Base-by-base conservation (phyloP, 2,329 filamentous ascomycete genomes). In the Xylaria sp. region DNA sequence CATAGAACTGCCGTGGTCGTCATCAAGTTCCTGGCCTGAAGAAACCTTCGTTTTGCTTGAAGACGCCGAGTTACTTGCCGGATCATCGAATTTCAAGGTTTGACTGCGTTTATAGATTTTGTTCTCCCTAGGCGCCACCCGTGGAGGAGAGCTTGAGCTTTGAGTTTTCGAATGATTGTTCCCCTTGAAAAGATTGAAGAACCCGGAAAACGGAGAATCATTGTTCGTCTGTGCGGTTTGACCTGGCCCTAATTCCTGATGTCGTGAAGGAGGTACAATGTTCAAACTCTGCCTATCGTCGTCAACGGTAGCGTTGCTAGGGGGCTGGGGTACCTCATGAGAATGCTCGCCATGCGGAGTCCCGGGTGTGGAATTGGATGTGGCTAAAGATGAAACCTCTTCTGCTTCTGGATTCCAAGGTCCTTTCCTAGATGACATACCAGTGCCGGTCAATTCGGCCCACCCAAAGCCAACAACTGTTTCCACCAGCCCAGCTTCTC, bases 401-500 rank as follows among this genome's bases (percentile, higher is more conserved):
- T 79, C 78, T 55, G 80, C 79, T 1, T 77, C 76, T 1, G 82
- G 79, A 3, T 82, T 77, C 76, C 84, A 83, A n/a, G 78, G 81
- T n/a, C 81, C 82, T 37, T 82, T 80, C 69, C 85, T 81, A 7
- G 84, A 80, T 15, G 80, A 84, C 76, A 87, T 84, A 72, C 89
- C 92, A n/a, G 91, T 82, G 20, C 89, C 89, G 0, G 93, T 98
- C 66, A 99, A 82, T 80, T 99, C 96, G 9, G 94, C 93, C 92
- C 94, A 98, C 2, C 96, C 95, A 86, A 95, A 98, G 65, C 93
- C 93, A 37, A 96, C 94, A 72, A 98, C 90, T 0, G 94, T 97
- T 63, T 97, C 94, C 46, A 99, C 93, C 34, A 98, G 84, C 0
- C 95, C 95, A 70, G 94, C 97, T 78, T 97, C 95, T 78, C 96